phyloP scores from a whole-genome alignment of 2,329 filamentous ascomycete species.

The Plenodomus lindquistii region DNA sequence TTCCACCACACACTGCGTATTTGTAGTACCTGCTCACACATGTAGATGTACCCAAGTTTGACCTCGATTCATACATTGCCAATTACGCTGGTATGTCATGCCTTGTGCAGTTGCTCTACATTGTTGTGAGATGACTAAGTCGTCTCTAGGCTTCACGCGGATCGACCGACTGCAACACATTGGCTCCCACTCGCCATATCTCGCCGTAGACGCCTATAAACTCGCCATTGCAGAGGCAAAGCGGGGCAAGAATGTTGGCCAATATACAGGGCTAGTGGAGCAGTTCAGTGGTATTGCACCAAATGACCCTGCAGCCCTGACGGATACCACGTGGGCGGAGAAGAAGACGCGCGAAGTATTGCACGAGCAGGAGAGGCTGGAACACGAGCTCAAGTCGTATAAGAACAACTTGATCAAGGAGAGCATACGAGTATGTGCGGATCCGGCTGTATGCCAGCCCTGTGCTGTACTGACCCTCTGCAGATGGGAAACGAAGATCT shows the following conservation, averaged over 20 bases:
- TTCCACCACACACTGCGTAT: too few species aligned
- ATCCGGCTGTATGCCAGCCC: background rate
- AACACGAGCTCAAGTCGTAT: slow-evolving; percentile 85
- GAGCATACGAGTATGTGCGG: slow-evolving; percentile 75
- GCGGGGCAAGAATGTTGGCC: slow-evolving; percentile 69
- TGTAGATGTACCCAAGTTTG: slow-evolving; percentile 80
- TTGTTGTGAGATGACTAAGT: background rate
- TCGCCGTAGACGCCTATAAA: slow-evolving; percentile 80
- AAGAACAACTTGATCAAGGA: slow-evolving; percentile 98
- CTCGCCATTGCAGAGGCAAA: slow-evolving; percentile 77
- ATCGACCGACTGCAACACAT: slow-evolving; percentile 82
- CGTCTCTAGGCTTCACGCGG: slow-evolving; percentile 70
- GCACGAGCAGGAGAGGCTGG: slow-evolving; percentile 73
- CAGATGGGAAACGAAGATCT: slow-evolving; percentile 96
- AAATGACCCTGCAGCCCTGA: slow-evolving; percentile 66
- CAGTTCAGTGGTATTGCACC: slow-evolving; percentile 67
- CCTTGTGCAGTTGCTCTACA: background rate
- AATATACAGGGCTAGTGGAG: slow-evolving; percentile 72
- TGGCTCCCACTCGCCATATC: slow-evolving; percentile 73
- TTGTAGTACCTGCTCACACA: background rate
- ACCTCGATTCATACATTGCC: slow-evolving; percentile 85
- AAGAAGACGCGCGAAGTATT: slow-evolving; percentile 68
- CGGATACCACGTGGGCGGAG: slow-evolving; percentile 77
- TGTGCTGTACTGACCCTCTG: slow-evolving; percentile 1
- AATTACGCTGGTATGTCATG: slow-evolving; percentile 77